Conservation (phyloP, 1,139 yeast species). For the Sugiyamaella paludigena region DNA sequence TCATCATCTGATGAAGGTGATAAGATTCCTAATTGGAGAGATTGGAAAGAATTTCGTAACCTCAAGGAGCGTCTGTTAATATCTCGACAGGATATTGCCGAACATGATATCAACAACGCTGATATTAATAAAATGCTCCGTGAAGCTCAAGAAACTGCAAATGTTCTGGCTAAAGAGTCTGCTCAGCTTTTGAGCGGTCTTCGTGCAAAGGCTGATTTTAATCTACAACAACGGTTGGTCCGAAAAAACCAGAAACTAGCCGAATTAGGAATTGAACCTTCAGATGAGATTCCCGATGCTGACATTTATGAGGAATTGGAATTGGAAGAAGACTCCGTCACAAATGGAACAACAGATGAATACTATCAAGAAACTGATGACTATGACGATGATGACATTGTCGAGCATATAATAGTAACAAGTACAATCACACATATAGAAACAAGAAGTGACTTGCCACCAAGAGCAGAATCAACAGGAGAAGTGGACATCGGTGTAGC, state of each 20-base stretch:
- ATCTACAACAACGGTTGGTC: conserved; percentile 59
- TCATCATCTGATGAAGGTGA: conserved; percentile 41
- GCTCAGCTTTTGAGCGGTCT: conserved; percentile 67
- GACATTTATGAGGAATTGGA: conserved; percentile 17
- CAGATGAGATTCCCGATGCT: conserved; percentile 15
- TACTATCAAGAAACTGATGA: conserved; percentile 14
- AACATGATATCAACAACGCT: conserved; percentile 49
- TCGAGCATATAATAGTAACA: conserved; percentile 16
- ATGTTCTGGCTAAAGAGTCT: conserved; percentile 62
- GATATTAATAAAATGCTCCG: conserved; percentile 52
- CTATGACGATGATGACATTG: conserved; percentile 13
- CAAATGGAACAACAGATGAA: too few species aligned
- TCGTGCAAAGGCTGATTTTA: conserved; percentile 78
- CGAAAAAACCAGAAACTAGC: conserved; percentile 19
- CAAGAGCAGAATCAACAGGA: background rate
- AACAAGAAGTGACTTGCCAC: conserved; percentile 8
- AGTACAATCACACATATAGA: conserved; percentile 15
- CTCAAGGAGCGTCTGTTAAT: conserved; percentile 55
- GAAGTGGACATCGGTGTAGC: too few species aligned
- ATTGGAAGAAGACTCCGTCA: conserved; percentile 8
- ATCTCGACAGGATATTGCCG: conserved; percentile 56
- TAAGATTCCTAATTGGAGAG: conserved; percentile 50
- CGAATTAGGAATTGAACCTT: conserved; percentile 20
- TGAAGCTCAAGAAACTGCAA: conserved; percentile 60
- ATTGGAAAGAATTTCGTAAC: conserved; percentile 65